Conservation (phyloP, 2,329 filamentous ascomycete genomes). For the Colletotrichum gloeosporioides region DNA sequence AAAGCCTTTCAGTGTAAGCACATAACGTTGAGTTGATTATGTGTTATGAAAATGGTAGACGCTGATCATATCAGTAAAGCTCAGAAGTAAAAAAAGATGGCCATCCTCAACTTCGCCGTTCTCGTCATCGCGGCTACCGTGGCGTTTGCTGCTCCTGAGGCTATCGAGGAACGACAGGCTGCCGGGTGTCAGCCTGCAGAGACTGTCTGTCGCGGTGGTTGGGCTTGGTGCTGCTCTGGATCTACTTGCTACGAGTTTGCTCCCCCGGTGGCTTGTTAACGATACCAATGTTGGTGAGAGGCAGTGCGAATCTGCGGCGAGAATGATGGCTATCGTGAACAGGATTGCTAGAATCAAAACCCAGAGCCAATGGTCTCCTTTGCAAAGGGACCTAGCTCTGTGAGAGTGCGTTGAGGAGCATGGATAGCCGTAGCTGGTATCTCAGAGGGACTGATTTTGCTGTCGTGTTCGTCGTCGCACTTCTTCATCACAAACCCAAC, state of each 20-base stretch:
- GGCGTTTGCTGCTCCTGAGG: not conserved
- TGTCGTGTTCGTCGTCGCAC: fast-evolving
- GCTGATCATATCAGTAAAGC: not conserved
- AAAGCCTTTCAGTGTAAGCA: not conserved
- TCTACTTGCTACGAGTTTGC: constrained; percentile 5
- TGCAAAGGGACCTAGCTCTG: fast-evolving
- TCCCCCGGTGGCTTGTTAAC: not conserved
- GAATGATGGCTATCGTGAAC: not conserved
- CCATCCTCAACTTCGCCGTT: not conserved
- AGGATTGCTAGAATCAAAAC: too few species aligned
- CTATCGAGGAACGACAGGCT: not conserved
- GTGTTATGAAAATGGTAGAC: fast-evolving
- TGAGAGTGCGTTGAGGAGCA: not conserved
- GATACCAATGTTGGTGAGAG: fast-evolving
- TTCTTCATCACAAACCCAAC: fast-evolving
- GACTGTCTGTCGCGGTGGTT: constrained; percentile 5
- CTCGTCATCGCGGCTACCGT: not conserved
- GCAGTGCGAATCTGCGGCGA: not conserved
- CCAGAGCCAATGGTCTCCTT: too few species aligned
- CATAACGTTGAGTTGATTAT: not conserved
- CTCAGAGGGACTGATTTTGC: not conserved
- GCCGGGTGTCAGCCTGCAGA: not conserved
- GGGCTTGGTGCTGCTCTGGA: constrained; percentile 1
- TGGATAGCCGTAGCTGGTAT: not conserved
- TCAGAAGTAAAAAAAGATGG: not conserved